Percentiles rank a stretch among this genome's conserved stretches.
Conservation (phyloP, 2,329 filamentous ascomycete species). For the Fusarium sp. region DNA sequence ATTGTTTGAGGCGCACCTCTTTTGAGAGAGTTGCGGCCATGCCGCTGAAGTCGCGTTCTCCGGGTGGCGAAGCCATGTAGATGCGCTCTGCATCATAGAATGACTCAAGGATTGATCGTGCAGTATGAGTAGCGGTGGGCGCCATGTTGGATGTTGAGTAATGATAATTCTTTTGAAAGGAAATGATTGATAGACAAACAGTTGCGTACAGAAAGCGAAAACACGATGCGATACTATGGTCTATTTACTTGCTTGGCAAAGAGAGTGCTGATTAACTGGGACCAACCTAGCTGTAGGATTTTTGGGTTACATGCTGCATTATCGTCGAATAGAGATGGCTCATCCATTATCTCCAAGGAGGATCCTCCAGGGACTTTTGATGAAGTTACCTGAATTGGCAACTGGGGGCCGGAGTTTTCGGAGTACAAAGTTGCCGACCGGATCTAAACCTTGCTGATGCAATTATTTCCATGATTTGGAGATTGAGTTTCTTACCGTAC, state of each 20-base stretch:
- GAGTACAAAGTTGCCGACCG: background rate
- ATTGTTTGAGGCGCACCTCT: constrained; percentile 42
- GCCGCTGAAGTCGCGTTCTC: constrained; percentile 43
- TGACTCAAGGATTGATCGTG: constrained; percentile 41
- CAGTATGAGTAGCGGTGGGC: constrained; percentile 14
- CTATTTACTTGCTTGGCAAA: background rate
- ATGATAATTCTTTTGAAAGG: too few species aligned
- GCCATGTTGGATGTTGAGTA: background rate
- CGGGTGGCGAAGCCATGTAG: constrained; percentile 44
- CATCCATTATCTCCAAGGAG: constrained; percentile 17
- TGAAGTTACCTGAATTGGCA: constrained; percentile 1
- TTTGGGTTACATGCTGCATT: background rate
- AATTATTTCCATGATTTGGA: background rate
- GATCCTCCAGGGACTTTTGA: constrained; percentile 10
- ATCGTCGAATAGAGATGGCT: background rate
- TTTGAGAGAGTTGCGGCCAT: constrained; percentile 42
- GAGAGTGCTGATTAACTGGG: constrained; percentile 2
- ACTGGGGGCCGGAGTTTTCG: constrained; percentile 21
- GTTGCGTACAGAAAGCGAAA: background rate
- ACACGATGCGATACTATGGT: background rate
- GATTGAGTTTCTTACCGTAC: background rate
- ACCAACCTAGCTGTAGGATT: background rate
- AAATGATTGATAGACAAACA: background rate
- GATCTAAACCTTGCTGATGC: background rate
- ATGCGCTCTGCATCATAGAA: constrained; percentile 48